These are phyloP conservation scores for Elsinoe batatas DNA, from an alignment of 2,329 filamentous ascomycete genomes.

Conservation along the genomic window DNA sequence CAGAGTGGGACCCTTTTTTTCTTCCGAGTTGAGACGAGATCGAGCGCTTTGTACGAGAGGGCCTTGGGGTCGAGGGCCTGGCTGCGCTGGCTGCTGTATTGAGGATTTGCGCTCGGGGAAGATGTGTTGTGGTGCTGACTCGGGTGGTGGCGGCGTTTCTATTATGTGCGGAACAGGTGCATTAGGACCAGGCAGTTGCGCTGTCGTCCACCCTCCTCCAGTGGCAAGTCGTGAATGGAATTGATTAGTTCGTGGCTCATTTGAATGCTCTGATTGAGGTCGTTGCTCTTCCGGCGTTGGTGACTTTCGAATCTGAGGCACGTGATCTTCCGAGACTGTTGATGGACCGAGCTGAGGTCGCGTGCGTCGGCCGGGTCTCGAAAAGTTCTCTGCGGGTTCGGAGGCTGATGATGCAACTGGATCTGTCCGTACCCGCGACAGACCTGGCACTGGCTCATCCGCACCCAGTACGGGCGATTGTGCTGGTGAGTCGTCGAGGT, in stretches of 20 bases:
- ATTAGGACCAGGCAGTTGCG: constrained; percentile 39
- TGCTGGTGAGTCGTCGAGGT: constrained; percentile 45
- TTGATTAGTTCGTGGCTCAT: constrained; percentile 28
- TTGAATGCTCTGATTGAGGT: constrained; percentile 17
- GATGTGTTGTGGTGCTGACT: constrained; percentile 20
- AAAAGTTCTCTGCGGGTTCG: constrained; percentile 45
- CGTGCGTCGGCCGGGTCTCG: constrained; percentile 46
- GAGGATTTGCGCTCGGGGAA: constrained; percentile 44
- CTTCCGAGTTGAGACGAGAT: background rate
- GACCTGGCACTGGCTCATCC: constrained; percentile 41
- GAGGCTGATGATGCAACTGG: constrained; percentile 30
- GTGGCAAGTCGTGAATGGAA: constrained; percentile 47
- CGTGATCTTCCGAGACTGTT: constrained; percentile 24
- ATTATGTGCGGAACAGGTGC: constrained; percentile 49
- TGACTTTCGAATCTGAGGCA: constrained; percentile 11
- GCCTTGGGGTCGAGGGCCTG: constrained; percentile 1
- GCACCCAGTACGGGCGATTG: constrained; percentile 36
- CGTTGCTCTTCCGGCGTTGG: constrained; percentile 13
- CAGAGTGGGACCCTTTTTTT: constrained; percentile 28
- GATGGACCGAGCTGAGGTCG: constrained; percentile 30
- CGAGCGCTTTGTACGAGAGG: constrained; percentile 30
- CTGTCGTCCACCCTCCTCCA: constrained; percentile 47
- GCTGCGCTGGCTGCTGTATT: constrained; percentile 25
- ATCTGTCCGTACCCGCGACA: constrained; percentile 61
- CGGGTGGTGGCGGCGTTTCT: constrained; percentile 49